Evolutionary conservation across 495 filamentous ascomycete genomes (phyloP).

Genomic region (Melanomma pulvis-pyrius): DNA sequence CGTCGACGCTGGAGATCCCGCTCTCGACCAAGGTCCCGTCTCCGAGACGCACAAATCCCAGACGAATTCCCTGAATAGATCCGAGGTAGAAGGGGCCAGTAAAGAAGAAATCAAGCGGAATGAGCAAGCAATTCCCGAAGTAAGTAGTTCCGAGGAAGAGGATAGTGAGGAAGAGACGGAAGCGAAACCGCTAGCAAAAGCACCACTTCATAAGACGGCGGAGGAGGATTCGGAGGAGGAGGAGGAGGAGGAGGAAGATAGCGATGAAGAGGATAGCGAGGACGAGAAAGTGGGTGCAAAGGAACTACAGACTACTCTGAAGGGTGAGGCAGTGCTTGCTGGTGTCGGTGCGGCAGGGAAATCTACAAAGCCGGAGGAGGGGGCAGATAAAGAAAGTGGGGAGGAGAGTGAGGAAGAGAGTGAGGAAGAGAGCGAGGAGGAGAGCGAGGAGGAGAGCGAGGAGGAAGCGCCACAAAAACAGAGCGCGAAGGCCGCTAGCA

Average conservation of each 20-base stretch:
- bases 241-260: slow-evolving; percentile 33
- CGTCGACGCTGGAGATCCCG: slow-evolving; percentile 24
- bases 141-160: slow-evolving; percentile 34
- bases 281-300: slow-evolving; percentile 11
- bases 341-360: background rate
- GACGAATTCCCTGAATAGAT: slow-evolving; percentile 14
- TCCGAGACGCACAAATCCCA: slow-evolving; percentile 1
- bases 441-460: slow-evolving; percentile 7
- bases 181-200: background rate
- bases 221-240: slow-evolving; percentile 29
- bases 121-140: slow-evolving; percentile 36
- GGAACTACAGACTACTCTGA: background rate
- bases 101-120: slow-evolving; percentile 38
- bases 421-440: slow-evolving; percentile 16
- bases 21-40: slow-evolving; percentile 8
- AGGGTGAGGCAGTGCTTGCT: slow-evolving; percentile 13
- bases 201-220: background rate
- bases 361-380: slow-evolving; percentile 6
- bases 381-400: slow-evolving; percentile 29
- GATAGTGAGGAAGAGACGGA: slow-evolving; percentile 38
- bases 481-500: slow-evolving; percentile 36
- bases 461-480: slow-evolving; percentile 36
- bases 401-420: background rate
- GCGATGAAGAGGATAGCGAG: slow-evolving; percentile 1
- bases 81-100: slow-evolving; percentile 26